phyloP scores from a whole-genome alignment of 768 basidiomycete species.

The Agrocybe praecox region DNA sequence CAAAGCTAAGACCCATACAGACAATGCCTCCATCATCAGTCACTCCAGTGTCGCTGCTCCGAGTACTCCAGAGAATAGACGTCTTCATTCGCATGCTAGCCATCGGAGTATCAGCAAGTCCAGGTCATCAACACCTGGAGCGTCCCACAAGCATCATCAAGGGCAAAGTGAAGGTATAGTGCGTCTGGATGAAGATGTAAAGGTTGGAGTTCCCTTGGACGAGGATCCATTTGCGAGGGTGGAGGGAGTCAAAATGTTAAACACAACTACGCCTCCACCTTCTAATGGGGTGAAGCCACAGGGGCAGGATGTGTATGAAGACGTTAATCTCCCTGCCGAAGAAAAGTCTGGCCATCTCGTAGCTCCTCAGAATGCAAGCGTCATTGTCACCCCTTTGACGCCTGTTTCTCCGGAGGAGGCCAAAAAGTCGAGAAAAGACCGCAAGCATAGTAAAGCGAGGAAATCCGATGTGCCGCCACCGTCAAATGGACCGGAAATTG shows the following conservation, averaged over 20 bases:
- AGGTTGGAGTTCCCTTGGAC: constrained; percentile 42
- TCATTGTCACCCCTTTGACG: constrained; percentile 13
- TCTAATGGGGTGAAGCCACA: constrained; percentile 7
- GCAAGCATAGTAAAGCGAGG: constrained; percentile 17
- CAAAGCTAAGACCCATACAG: constrained; percentile 23
- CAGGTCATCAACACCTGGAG: constrained; percentile 9
- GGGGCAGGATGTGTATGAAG: constrained; percentile 3
- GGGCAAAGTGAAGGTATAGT: constrained; percentile 18
- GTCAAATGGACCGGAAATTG: constrained; percentile 3
- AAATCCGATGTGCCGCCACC: constrained; percentile 4
- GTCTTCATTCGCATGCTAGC: constrained; percentile 14
- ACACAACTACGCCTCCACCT: constrained; percentile 19
- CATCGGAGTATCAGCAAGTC: constrained; percentile 17
- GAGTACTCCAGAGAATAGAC: constrained; percentile 14
- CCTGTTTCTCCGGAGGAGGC: constrained; percentile 24
- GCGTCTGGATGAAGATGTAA: constrained; percentile 28
- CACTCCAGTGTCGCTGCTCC: constrained; percentile 14
- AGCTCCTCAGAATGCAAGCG: constrained; percentile 5
- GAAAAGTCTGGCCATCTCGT: too few species aligned
- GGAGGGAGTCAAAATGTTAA: constrained; percentile 53
- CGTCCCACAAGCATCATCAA: neutral
- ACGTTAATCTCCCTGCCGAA: too few species aligned
- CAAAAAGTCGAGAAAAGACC: constrained; percentile 18
- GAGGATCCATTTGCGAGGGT: constrained; percentile 61
- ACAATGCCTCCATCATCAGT: constrained; percentile 8